phyloP scores from a whole-genome alignment of 1,139 yeast species.

The Candida sanyaensis region DNA sequence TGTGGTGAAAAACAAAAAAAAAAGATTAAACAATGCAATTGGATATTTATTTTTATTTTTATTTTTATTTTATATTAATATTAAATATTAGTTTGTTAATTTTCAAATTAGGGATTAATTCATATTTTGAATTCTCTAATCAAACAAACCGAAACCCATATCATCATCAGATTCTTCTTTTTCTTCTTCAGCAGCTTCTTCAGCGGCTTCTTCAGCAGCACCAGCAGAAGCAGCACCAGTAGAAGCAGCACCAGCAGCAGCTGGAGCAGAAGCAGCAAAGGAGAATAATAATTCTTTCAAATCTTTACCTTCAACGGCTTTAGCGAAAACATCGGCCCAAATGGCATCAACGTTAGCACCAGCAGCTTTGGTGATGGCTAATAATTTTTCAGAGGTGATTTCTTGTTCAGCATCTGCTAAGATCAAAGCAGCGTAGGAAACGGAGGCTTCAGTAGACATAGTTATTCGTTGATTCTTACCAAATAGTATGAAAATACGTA shows the following conservation, averaged over 20 bases:
- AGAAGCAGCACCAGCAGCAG: constrained; percentile 48
- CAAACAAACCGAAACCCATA: constrained; percentile 68
- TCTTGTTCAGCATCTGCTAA: constrained; percentile 97
- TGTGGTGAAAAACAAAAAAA: no score
- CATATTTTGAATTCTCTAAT: constrained; percentile 26
- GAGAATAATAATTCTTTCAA: constrained; percentile 87
- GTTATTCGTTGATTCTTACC: constrained; percentile 11
- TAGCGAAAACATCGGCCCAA: constrained; percentile 96
- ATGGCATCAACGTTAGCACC: constrained; percentile 83
- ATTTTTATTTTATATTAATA: neutral
- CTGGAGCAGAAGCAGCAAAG: constrained; percentile 58
- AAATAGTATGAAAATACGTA: neutral
- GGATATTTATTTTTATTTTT: neutral
- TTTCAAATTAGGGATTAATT: no score
- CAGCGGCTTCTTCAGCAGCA: constrained; percentile 52
- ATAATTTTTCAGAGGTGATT: constrained; percentile 89
- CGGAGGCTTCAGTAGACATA: constrained; percentile 64
- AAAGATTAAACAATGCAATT: no score
- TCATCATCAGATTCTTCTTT: constrained; percentile 80
- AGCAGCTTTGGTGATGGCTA: constrained; percentile 84
- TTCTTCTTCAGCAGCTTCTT: constrained; percentile 56
- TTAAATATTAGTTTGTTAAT: neutral
- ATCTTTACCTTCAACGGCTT: constrained; percentile 97
- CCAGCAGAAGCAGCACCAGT: constrained; percentile 63
- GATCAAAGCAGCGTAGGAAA: constrained; percentile 93